These are phyloP conservation scores for Liquidambar formosana DNA, from an alignment of 164 flowering plant genomes.

Conservation along the genomic window DNA sequence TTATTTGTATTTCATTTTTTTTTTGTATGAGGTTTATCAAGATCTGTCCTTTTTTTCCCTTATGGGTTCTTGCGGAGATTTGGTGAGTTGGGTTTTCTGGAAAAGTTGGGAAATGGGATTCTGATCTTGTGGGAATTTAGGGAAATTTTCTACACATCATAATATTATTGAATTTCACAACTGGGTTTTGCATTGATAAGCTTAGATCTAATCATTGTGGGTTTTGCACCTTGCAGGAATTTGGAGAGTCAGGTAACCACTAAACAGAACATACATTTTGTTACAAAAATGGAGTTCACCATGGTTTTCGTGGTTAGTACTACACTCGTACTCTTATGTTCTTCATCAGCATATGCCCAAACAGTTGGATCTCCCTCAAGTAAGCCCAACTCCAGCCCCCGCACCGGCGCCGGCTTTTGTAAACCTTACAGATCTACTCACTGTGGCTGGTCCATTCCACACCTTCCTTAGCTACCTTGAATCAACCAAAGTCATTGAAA, in stretches of 20 bases:
- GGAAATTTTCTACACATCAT: not conserved
- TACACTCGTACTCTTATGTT: constrained; percentile 27
- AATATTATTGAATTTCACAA: not conserved
- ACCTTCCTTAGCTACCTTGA: constrained; percentile 62
- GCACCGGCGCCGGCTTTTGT: constrained; percentile 83
- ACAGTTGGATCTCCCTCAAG: constrained; percentile 27
- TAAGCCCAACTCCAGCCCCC: constrained; percentile 50
- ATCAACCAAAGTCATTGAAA: constrained; percentile 72
- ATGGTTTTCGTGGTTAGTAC: constrained; percentile 24
- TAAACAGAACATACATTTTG: not conserved
- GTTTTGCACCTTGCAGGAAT: constrained; percentile 34
- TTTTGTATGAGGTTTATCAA: constrained; percentile 5
- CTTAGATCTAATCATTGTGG: not conserved
- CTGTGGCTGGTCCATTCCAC: constrained; percentile 83
- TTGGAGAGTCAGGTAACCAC: constrained; percentile 19
- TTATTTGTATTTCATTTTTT: too few relatives aligned
- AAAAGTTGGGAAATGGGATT: not conserved
- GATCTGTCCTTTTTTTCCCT: constrained; percentile 17
- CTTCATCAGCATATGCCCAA: constrained; percentile 36
- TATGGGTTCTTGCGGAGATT: constrained; percentile 8
- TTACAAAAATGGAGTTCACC: constrained; percentile 29
- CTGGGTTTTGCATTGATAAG: not conserved
- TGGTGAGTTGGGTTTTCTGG: constrained; percentile 11
- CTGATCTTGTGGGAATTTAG: not conserved
- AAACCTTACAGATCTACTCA: constrained; percentile 69